Evolutionary conservation across 2,329 filamentous ascomycete genomes (phyloP).

Genomic region (Akanthomyces muscarius): DNA sequence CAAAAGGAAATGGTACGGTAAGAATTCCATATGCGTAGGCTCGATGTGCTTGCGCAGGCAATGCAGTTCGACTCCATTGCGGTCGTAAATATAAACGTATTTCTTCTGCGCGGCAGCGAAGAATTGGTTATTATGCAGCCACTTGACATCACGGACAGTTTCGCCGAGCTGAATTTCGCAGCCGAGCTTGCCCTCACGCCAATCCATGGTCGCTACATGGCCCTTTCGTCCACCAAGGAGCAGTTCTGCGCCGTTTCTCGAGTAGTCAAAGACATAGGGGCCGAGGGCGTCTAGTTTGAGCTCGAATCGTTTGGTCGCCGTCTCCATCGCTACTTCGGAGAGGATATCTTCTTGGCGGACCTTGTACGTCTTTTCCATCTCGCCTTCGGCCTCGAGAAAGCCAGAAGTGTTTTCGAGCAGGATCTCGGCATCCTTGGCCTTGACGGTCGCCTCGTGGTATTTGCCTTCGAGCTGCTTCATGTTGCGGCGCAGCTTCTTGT

Average conservation of each 20-base stretch:
- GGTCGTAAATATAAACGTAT: slow-evolving; percentile 94
- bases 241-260: slow-evolving; percentile 80
- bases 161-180: slow-evolving; percentile 90
- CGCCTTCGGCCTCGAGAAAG: slow-evolving; percentile 82
- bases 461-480: slow-evolving; percentile 75
- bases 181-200: slow-evolving; percentile 84
- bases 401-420: slow-evolving; percentile 81
- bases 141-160: slow-evolving; percentile 83
- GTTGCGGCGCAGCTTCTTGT: slow-evolving; percentile 85
- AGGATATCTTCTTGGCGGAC: slow-evolving; percentile 85
- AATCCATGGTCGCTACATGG: slow-evolving; percentile 95
- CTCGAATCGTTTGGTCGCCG: slow-evolving; percentile 90
- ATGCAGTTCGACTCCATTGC: slow-evolving; percentile 85
- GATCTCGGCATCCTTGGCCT: slow-evolving; percentile 93
- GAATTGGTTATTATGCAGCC: slow-evolving; percentile 90
- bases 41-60: slow-evolving; percentile 87
- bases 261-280: slow-evolving; percentile 86
- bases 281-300: slow-evolving; percentile 77
- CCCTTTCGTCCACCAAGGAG: slow-evolving; percentile 86
- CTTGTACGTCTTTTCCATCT: slow-evolving; percentile 88
- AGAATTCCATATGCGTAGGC: slow-evolving; percentile 88
- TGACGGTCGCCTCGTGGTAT: slow-evolving; percentile 73
- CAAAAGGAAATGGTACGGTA: slow-evolving; percentile 93
- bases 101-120: slow-evolving; percentile 97
- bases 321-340: slow-evolving; percentile 70